These are phyloP conservation scores for Recurvomyces mirabilis DNA, from an alignment of 495 filamentous ascomycete species.

Conservation along the genomic window DNA sequence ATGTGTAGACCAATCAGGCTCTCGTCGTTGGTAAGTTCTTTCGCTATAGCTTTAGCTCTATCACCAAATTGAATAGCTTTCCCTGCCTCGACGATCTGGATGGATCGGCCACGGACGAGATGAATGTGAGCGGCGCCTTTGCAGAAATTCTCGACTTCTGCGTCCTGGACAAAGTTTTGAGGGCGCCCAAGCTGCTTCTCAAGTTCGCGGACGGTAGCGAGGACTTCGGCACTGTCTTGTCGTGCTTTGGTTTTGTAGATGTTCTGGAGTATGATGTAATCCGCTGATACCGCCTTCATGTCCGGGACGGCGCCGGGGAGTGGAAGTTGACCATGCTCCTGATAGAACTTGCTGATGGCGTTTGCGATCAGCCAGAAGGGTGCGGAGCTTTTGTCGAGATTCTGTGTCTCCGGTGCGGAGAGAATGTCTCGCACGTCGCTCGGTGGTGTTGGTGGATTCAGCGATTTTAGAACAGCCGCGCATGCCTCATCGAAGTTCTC, in stretches of 20 bases:
- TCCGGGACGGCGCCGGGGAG: slow-evolving; percentile 83
- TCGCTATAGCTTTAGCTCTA: slow-evolving; percentile 23
- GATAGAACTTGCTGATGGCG: slow-evolving; percentile 66
- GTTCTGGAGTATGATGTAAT: slow-evolving; percentile 86
- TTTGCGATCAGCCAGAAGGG: slow-evolving; percentile 85
- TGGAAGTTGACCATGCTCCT: slow-evolving; percentile 58
- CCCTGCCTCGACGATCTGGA: slow-evolving; percentile 35
- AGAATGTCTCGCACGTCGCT: slow-evolving; percentile 68
- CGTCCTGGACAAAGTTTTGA: slow-evolving; percentile 43
- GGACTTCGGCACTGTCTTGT: slow-evolving; percentile 66
- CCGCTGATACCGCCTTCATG: slow-evolving; percentile 91
- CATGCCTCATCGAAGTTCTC: slow-evolving; percentile 96
- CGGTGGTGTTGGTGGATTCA: slow-evolving; percentile 55
- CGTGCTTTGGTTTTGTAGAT: slow-evolving; percentile 88
- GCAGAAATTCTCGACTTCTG: slow-evolving; percentile 87
- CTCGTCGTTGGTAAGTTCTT: slow-evolving; percentile 33
- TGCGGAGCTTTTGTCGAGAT: slow-evolving; percentile 35
- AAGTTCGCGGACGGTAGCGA: slow-evolving; percentile 51
- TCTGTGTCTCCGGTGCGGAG: slow-evolving; percentile 39
- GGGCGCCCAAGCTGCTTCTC: slow-evolving; percentile 38
- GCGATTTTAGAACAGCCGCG: slow-evolving; percentile 72
- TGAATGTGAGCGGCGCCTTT: slow-evolving; percentile 92
- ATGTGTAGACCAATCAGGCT: slow-evolving; percentile 72
- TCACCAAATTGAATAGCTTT: slow-evolving; percentile 19
- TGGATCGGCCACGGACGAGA: slow-evolving; percentile 55